Evolutionary conservation across 208 protist species (phyloP), one percentile per base, ranked within the genome.

Genomic region (Leptomonas pyrrhocoris): DNA sequence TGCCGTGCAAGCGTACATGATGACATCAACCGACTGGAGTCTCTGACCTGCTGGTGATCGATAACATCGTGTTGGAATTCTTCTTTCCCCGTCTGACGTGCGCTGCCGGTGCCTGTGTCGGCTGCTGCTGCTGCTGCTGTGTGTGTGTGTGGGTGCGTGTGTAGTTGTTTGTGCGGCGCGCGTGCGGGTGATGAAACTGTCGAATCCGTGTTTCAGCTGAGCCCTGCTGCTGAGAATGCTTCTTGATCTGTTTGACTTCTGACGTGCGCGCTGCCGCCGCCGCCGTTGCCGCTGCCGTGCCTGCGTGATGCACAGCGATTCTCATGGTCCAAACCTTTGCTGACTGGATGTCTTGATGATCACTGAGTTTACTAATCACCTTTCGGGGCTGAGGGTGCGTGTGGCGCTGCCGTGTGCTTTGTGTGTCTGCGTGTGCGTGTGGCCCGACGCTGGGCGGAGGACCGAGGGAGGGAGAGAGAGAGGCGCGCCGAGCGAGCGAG

Each of bases 201-300:
- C 73, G 66, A 79, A 81, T 77, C 74, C 74, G 79, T 84, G 79
- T 84, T 80, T 80, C 74, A 78, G 70, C 79, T 80, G 74, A 80
- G 34, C 49, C 38, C 27, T 51, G 45, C 59, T 81, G 74, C 68
- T 78, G 70, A 79, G 57, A 77, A 48, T 48, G 48, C 49, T 67
- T 50, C 34, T 75, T 62, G 72, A 73, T 83, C 78, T 83, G 73
- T 83, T 76, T 77, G 73, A 79, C 79, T 76, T 75, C 56, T 68
- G 68, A 72, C 45, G 68, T 51, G 28, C 51, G 36, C 18, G 62
- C 49, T 23, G 25, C 23, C 49, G 8, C 18, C 8, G 49, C 49
- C 25, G 49, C 49, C 25, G 49, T 23, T 54, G 49, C 25, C 49
- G 11, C 49, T 23, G 49, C 49, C 23, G 49, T 31, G 61, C 61